These are phyloP conservation scores for Epichloe bromicola DNA, from an alignment of 2,329 filamentous ascomycete genomes.

Conservation along the genomic window DNA sequence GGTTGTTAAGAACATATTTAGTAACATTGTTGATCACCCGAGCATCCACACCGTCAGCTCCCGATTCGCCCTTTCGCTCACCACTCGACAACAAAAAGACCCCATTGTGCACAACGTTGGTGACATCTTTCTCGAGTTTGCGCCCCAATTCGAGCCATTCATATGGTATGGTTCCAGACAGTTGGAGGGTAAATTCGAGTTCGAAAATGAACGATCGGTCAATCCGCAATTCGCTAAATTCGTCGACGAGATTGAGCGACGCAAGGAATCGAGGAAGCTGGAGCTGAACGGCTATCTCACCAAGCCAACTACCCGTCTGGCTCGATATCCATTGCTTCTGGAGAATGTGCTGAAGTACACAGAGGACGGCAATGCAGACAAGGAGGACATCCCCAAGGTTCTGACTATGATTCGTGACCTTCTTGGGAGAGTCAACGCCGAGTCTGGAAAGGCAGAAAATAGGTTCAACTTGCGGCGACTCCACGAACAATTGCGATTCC, in stretches of 20 bases:
- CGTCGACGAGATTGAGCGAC: constrained; percentile 88
- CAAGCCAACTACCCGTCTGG: constrained; percentile 90
- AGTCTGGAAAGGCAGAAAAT: constrained; percentile 95
- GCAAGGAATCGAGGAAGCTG: constrained; percentile 92
- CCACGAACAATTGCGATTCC: constrained; percentile 84
- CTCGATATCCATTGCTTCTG: constrained; percentile 81
- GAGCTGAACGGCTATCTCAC: constrained; percentile 96
- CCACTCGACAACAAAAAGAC: constrained; percentile 77
- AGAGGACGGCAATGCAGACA: constrained; percentile 77
- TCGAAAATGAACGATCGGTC: constrained; percentile 83
- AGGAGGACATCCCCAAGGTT: constrained; percentile 82
- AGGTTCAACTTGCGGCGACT: constrained; percentile 89
- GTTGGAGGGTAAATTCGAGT: constrained; percentile 92
- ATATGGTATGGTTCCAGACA: constrained; percentile 95
- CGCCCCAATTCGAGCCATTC: constrained; percentile 87
- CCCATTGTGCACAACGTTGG: constrained; percentile 82
- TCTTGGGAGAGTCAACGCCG: constrained; percentile 76
- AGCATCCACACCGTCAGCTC: constrained; percentile 84
- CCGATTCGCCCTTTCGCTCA: constrained; percentile 74
- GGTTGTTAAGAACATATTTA: constrained; percentile 89
- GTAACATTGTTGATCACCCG: constrained; percentile 75
- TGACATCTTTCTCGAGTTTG: constrained; percentile 87
- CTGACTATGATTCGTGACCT: constrained; percentile 78
- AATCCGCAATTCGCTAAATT: constrained; percentile 82
- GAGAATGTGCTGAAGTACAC: constrained; percentile 90